A percentile compares a stretch with the other conserved stretches of the same genome.
phyloP scores from a whole-genome alignment of 345 rosid genomes.

The Pugionium dolabratum region DNA sequence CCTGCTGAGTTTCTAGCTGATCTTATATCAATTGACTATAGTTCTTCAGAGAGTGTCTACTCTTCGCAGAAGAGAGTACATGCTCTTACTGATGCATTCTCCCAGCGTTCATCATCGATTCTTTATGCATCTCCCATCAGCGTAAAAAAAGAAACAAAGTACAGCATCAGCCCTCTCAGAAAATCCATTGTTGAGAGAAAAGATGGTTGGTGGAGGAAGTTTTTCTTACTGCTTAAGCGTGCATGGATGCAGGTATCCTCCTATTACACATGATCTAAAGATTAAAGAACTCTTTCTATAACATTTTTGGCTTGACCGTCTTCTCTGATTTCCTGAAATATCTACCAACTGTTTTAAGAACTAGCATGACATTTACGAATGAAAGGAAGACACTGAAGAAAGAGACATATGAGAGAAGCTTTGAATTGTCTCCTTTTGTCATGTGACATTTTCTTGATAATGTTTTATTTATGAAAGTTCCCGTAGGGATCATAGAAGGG shows the following conservation, averaged over 20 bases:
- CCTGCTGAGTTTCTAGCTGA: conserved; percentile 99
- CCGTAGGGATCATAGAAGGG: background rate
- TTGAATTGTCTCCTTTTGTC: background rate
- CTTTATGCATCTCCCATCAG: conserved; percentile 71
- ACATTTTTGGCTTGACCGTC: conserved; percentile 12
- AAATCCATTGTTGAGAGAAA: conserved; percentile 50
- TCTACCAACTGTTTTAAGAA: background rate
- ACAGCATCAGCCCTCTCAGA: conserved; percentile 43
- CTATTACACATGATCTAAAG: conserved; percentile 14
- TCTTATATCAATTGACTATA: conserved; percentile 90
- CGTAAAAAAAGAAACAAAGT: conserved; percentile 39
- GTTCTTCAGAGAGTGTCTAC: conserved; percentile 75
- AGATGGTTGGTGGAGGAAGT: conserved; percentile 87
- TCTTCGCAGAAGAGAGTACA: conserved; percentile 83
- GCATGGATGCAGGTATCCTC: conserved; percentile 92
- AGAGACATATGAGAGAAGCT: background rate
- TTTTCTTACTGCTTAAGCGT: conserved; percentile 78
- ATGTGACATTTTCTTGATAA: conserved; percentile 1
- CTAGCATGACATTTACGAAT: background rate
- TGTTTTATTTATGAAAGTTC: conserved; percentile 5
- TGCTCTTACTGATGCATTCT: conserved; percentile 82
- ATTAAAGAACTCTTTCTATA: conserved; percentile 10
- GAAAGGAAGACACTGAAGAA: conserved; percentile 1
- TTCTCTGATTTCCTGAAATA: conserved; percentile 12
- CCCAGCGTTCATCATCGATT: conserved; percentile 55